Evolutionary conservation across 2,329 filamentous ascomycete species (phyloP).

Genomic region (Biscogniauxia mediterranea): DNA sequence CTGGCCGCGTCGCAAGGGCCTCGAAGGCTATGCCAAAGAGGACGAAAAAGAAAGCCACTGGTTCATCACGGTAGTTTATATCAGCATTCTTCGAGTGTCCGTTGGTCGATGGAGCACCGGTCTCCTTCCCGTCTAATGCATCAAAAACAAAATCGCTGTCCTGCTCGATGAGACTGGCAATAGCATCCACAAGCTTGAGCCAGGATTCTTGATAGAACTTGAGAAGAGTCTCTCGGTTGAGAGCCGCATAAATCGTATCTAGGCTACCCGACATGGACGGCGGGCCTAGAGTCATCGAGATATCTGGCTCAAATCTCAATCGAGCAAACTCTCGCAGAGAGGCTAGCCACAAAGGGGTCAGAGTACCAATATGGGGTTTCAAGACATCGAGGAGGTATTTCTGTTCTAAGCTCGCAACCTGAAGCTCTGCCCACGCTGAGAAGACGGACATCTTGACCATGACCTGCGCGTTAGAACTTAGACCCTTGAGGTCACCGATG

Average conservation of each 20-base stretch:
- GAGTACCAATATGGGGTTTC: slow-evolving; percentile 81
- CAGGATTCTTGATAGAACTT: slow-evolving; percentile 97
- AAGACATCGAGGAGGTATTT: slow-evolving; percentile 85
- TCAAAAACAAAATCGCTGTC: slow-evolving; percentile 98
- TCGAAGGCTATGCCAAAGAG: slow-evolving; percentile 96
- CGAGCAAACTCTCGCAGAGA: slow-evolving; percentile 92
- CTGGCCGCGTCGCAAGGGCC: slow-evolving; percentile 79
- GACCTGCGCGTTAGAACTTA: slow-evolving; percentile 93
- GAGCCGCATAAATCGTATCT: slow-evolving; percentile 89
- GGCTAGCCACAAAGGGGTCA: slow-evolving; percentile 92
- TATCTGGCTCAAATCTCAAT: slow-evolving; percentile 92
- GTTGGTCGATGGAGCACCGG: slow-evolving; percentile 45
- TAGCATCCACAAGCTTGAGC: slow-evolving; percentile 95
- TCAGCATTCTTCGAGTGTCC: slow-evolving; percentile 64
- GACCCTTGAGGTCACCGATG: slow-evolving; percentile 87
- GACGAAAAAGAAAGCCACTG: slow-evolving; percentile 98
- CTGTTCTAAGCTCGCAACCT: slow-evolving; percentile 92
- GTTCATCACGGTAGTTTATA: slow-evolving; percentile 97
- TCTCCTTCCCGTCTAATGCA: slow-evolving; percentile 82
- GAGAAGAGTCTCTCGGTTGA: slow-evolving; percentile 90
- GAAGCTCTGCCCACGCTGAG: slow-evolving; percentile 94
- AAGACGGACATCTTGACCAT: slow-evolving; percentile 99
- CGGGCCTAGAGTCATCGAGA: slow-evolving; percentile 84
- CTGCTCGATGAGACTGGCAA: slow-evolving; percentile 94
- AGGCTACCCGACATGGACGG: slow-evolving; percentile 80